Base-by-base conservation (phyloP, 2,329 filamentous ascomycete genomes). In the Aspergillus sp. region DNA sequence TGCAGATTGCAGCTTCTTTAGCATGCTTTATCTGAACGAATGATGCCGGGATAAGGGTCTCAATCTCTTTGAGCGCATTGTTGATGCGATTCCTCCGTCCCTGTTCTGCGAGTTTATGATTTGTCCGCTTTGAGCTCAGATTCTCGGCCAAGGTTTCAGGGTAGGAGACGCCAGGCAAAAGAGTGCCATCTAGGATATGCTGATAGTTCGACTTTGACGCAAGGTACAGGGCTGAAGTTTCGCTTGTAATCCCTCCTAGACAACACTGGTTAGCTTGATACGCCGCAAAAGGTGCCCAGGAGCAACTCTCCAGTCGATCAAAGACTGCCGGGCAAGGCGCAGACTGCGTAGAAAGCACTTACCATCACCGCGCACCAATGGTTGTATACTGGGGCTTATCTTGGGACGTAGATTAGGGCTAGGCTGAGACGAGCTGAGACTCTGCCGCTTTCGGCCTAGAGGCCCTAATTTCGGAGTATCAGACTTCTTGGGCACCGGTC, bases 201-300 rank as follows among this genome's bases (percentile, higher is more conserved):
- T 98, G 94, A 71, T 99, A 99, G 71, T 99, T 99, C 2, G 94
- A 98, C 75, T 98, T 98, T 15, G 91, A 92, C 38, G 93, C 91
- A 27, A 99, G 83, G 48, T 98, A 84, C 27, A 92, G 84, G n/a
- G 87, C 86, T 60, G 87, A 86, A 3, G 83, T 82, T 54, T 88
- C 84, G 38, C 84, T 82, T 19, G 84, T 79, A 15, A 85, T 73
- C 38, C 77, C 78, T 77, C 68, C 59, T 23, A 39, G 52, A 62
- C 69, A 48, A 21, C 39, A 53, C 23, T 42, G 41, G 53, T 62
- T 54, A 60, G 47, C 48, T 56, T 21, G 10, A 10, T 23, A n/a
- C 23, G 15, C 47, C 23, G 11, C 32, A 10, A 8, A 11, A 17
- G 19, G 21, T 2, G 57, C 53, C 19, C 30, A 30, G 13, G 21